These are phyloP conservation scores for Cucurbita ficifolia DNA, from an alignment of 306 rosid species.

Conservation along the genomic window DNA sequence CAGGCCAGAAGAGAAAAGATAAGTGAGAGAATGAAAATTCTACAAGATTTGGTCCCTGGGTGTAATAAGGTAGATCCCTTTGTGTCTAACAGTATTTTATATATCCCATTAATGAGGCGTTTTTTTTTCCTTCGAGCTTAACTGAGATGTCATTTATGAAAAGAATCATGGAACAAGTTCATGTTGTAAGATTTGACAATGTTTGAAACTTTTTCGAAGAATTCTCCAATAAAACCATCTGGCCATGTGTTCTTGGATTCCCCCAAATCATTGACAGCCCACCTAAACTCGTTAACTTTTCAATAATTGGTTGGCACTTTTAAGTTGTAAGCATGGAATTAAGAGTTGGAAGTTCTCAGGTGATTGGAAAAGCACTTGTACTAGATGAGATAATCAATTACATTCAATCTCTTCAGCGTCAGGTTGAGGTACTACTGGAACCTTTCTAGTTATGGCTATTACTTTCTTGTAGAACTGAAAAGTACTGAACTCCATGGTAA, in stretches of 20 bases:
- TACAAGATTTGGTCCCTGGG: conserved; percentile 90
- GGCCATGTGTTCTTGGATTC: not conserved
- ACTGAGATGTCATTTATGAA: not conserved
- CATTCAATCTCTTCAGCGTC: conserved; percentile 80
- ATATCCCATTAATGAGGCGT: not conserved
- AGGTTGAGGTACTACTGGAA: conserved; percentile 56
- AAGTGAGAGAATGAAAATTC: conserved; percentile 87
- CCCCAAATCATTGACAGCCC: not conserved
- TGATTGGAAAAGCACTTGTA: conserved; percentile 82
- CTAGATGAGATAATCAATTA: conserved; percentile 94
- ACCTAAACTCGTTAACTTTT: not conserved
- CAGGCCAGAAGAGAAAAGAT: conserved; percentile 98
- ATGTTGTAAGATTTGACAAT: not conserved
- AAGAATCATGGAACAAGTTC: not conserved
- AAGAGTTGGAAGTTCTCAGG: conserved; percentile 27
- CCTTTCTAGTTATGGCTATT: not conserved
- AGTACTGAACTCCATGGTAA: not conserved
- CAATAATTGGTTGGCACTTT: not conserved
- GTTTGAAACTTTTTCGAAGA: not conserved
- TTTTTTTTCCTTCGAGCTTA: not conserved
- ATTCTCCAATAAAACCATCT: not conserved
- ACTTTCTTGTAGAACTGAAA: not conserved
- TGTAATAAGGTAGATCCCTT: conserved; percentile 65
- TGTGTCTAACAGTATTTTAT: not conserved
- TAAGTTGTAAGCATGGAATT: not conserved